Evolutionary conservation across 352 stramenopile species (phyloP).

Genomic region (Phytopythium helicoides): DNA sequence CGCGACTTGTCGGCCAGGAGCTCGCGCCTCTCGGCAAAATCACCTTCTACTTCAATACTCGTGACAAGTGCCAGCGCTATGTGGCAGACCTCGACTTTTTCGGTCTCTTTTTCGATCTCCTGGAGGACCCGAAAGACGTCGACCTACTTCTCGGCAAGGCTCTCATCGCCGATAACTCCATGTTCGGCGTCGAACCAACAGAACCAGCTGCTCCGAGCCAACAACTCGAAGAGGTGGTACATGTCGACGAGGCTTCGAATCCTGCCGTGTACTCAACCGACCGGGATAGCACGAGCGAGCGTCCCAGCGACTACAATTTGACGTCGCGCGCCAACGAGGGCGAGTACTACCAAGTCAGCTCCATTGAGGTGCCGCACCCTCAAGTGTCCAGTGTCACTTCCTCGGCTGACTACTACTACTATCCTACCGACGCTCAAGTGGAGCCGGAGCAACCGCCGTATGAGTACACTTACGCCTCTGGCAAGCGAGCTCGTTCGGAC

Average conservation of each 20-base stretch:
- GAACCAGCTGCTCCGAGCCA: background rate
- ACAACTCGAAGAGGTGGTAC: too few species aligned
- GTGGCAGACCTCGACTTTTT: slow-evolving; percentile 37
- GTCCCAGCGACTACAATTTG: too few species aligned
- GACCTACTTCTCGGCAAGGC: slow-evolving; percentile 27
- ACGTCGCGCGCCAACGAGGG: too few species aligned
- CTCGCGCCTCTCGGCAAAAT: slow-evolving; percentile 19
- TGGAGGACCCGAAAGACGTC: slow-evolving; percentile 29
- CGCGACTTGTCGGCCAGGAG: slow-evolving; percentile 36
- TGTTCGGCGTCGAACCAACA: slow-evolving; percentile 7
- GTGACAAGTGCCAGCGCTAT: slow-evolving; percentile 27
- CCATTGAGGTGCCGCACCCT: too few species aligned
- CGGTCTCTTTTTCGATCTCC: slow-evolving; percentile 24
- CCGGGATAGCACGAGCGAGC: too few species aligned
- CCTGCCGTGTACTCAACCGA: background rate
- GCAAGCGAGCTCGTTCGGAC: too few species aligned
- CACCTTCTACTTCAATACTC: slow-evolving; percentile 36
- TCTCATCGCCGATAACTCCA: slow-evolving; percentile 36
- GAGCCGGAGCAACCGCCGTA: too few species aligned
- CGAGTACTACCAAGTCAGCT: too few species aligned
- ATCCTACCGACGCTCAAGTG: too few species aligned
- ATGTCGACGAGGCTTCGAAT: background rate
- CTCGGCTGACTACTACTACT: too few species aligned
- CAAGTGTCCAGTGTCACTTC: too few species aligned
- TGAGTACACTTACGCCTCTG: too few species aligned